Conservation (phyloP, 352 stramenopile genomes). For the Pythium vanterpoolii region DNA sequence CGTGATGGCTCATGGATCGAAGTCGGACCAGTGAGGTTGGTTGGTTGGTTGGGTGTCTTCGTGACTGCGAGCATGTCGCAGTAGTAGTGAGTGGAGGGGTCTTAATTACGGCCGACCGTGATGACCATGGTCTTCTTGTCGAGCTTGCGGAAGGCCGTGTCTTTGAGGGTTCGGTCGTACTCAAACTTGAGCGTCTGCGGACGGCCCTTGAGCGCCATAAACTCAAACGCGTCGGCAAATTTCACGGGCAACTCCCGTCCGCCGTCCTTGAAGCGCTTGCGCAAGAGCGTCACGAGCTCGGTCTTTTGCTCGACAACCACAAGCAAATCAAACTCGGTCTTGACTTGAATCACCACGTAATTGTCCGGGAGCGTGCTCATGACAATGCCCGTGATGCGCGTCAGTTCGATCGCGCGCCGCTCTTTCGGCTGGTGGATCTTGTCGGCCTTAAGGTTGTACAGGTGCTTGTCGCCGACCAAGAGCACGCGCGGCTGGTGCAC, state of each 20-base stretch:
- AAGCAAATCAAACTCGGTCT: slow-evolving; percentile 73
- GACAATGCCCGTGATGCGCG: slow-evolving; percentile 49
- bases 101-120: slow-evolving; percentile 71
- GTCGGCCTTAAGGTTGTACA: slow-evolving; percentile 86
- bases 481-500: slow-evolving; percentile 74
- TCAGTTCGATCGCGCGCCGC: slow-evolving; percentile 64
- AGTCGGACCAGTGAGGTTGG: neutral
- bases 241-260: slow-evolving; percentile 58
- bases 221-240: slow-evolving; percentile 68
- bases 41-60: neutral
- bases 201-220: slow-evolving; percentile 66
- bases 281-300: slow-evolving; percentile 71
- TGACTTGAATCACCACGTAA: slow-evolving; percentile 75
- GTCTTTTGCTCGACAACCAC: slow-evolving; percentile 75
- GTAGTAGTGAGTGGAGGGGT: too few species aligned
- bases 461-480: slow-evolving; percentile 65
- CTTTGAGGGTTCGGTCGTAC: slow-evolving; percentile 58
- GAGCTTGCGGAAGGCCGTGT: slow-evolving; percentile 58
- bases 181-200: slow-evolving; percentile 66
- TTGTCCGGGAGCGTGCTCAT: slow-evolving; percentile 82
- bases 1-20: neutral
- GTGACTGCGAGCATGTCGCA: too few species aligned
- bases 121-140: slow-evolving; percentile 74
- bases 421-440: slow-evolving; percentile 84
- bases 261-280: slow-evolving; percentile 55